Conservation (phyloP, 768 basidiomycete species). For the Pseudohyphozyma bogoriensis region DNA sequence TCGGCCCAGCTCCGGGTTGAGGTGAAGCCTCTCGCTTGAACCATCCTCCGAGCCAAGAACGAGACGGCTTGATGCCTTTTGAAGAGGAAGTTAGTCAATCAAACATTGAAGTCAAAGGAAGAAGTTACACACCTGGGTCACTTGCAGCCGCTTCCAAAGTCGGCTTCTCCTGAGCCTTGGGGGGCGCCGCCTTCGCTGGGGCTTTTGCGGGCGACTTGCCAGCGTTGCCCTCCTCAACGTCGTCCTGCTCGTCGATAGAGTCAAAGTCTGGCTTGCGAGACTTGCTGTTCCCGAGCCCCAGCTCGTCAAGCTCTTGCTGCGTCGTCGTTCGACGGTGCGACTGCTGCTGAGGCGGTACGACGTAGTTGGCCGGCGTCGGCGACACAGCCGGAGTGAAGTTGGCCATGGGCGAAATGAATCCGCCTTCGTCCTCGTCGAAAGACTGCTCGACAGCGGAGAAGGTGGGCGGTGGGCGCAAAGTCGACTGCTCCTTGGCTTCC, state of each 20-base stretch:
- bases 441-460: constrained; percentile 47
- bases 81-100: neutral
- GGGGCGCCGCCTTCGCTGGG: neutral
- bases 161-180: constrained; percentile 13
- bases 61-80: constrained; percentile 31
- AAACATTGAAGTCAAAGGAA: neutral
- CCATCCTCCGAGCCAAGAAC: constrained; percentile 67
- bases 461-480: constrained; percentile 40
- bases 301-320: constrained; percentile 62
- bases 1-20: constrained; percentile 51
- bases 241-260: constrained; percentile 27
- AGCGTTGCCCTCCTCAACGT: constrained; percentile 34
- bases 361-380: constrained; percentile 23
- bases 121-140: neutral
- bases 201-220: neutral
- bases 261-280: constrained; percentile 34
- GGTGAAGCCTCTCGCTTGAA: constrained; percentile 58
- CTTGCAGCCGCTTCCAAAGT: too few relatives aligned
- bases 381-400: constrained; percentile 43
- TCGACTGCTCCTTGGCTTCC: neutral
- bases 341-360: neutral
- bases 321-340: constrained; percentile 25
- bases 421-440: constrained; percentile 46
- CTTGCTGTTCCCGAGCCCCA: constrained; percentile 77
- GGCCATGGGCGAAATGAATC: constrained; percentile 75